Conservation (phyloP, 2,329 filamentous ascomycete genomes). For the Aspergillus tamarii region DNA sequence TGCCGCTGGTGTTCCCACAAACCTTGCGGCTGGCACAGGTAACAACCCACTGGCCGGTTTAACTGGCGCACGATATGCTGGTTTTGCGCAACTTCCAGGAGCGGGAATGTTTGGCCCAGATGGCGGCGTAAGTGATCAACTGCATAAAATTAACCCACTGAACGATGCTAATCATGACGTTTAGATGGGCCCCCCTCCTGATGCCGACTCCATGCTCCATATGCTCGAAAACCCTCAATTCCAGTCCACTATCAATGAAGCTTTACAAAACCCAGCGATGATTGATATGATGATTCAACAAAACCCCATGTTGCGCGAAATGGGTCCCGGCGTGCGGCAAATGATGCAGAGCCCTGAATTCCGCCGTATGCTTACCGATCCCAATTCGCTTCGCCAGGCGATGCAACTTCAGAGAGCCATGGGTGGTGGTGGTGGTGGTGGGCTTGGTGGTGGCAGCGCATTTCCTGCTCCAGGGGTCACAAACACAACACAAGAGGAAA, state of each 20-base stretch:
- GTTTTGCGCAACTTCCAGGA: conserved; percentile 84
- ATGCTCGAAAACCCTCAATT: conserved; percentile 90
- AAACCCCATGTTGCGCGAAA: conserved; percentile 78
- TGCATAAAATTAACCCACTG: neutral
- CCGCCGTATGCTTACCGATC: conserved; percentile 90
- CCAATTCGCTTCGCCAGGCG: conserved; percentile 78
- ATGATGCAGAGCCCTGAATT: conserved; percentile 88
- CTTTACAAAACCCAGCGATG: conserved; percentile 91
- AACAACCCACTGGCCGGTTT: conserved; percentile 89
- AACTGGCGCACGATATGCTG: conserved; percentile 91
- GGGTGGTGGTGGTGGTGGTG: conserved; percentile 50
- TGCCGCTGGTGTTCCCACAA: conserved; percentile 51
- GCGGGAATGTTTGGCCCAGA: conserved; percentile 91
- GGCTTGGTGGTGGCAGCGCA: conserved; percentile 52
- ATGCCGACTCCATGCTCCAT: conserved; percentile 76
- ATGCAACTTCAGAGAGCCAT: conserved; percentile 76
- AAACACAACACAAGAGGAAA: conserved; percentile 73
- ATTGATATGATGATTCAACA: conserved; percentile 92
- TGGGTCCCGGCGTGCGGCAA: conserved; percentile 74
- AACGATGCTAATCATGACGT: conserved; percentile 13
- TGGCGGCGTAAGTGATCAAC: conserved; percentile 72
- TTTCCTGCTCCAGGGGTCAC: conserved; percentile 93
- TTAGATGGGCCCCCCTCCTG: conserved; percentile 87
- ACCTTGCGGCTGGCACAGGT: conserved; percentile 58
- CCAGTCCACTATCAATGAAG: conserved; percentile 86